Conservation (phyloP, 2,329 filamentous ascomycete genomes). For the Aspergillus ruber region DNA sequence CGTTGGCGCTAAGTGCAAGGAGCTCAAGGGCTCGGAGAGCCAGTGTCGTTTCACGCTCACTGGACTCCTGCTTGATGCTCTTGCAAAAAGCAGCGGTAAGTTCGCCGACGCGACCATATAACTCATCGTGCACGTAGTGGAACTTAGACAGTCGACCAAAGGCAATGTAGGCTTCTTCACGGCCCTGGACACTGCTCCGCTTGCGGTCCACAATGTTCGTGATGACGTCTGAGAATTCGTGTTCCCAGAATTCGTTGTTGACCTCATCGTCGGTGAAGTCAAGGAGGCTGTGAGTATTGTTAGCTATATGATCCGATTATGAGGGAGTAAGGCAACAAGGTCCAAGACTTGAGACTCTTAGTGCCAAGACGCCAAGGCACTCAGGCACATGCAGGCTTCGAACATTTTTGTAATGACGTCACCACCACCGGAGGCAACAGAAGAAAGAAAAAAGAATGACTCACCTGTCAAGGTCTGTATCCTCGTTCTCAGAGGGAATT, state of each 20-base stretch:
- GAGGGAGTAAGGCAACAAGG: no score
- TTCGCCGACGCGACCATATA: slow-evolving; percentile 55
- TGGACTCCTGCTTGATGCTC: slow-evolving; percentile 63
- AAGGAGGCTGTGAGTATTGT: slow-evolving; percentile 55
- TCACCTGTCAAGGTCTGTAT: slow-evolving; percentile 49
- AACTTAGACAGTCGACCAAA: slow-evolving; percentile 62
- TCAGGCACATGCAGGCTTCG: no score
- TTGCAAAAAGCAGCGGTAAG: slow-evolving; percentile 61
- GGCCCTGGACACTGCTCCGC: slow-evolving; percentile 64
- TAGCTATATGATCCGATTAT: not conserved
- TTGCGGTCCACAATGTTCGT: slow-evolving; percentile 70
- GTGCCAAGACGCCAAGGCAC: no score
- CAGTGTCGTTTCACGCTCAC: slow-evolving; percentile 60
- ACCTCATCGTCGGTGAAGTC: slow-evolving; percentile 54
- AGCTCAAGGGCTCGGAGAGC: slow-evolving; percentile 67
- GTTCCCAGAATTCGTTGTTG: slow-evolving; percentile 53
- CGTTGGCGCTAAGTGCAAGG: slow-evolving; percentile 61
- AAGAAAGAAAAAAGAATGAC: slow-evolving; percentile 7
- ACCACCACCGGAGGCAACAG: slow-evolving; percentile 4
- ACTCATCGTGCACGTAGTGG: slow-evolving; percentile 59
- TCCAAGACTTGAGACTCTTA: no score
- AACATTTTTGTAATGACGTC: slow-evolving; percentile 23
- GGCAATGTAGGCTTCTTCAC: slow-evolving; percentile 57
- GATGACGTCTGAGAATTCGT: slow-evolving; percentile 59
- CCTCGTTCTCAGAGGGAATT: slow-evolving; percentile 55